Conservation (phyloP, 768 basidiomycete genomes). For the Mycena alexandri region DNA sequence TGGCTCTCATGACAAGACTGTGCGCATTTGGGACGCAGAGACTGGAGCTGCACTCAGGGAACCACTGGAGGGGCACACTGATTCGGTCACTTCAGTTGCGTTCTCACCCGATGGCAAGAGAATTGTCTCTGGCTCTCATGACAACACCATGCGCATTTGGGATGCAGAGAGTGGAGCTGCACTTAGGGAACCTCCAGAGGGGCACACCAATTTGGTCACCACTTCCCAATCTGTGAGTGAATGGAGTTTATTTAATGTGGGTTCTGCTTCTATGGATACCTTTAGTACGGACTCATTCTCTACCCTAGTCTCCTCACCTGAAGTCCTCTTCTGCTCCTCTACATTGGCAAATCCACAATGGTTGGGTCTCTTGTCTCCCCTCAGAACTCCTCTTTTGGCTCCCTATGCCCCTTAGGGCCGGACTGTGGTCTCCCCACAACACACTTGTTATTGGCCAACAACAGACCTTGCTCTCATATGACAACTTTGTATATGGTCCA, state of each 20-base stretch:
- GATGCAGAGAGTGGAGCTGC: too few relatives aligned
- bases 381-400: not conserved
- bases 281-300: too few relatives aligned
- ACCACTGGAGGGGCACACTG: not conserved
- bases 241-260: not conserved
- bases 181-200: not conserved
- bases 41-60: too few relatives aligned
- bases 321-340: not conserved
- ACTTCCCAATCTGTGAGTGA: not conserved
- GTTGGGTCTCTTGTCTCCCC: not conserved
- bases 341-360: not conserved
- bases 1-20: too few relatives aligned
- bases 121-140: too few relatives aligned
- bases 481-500: not conserved
- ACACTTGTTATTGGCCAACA: not conserved
- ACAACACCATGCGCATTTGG: too few relatives aligned
- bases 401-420: not conserved
- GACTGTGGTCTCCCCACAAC: not conserved
- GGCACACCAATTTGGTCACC: not conserved
- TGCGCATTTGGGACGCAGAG: too few relatives aligned
- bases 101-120: not conserved
- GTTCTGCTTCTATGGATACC: not conserved
- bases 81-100: not conserved
- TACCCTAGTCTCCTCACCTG: not conserved
- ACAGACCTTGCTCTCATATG: not conserved